Conservation (phyloP, 805 yeast species). For the Lachancea thermotolerans region DNA sequence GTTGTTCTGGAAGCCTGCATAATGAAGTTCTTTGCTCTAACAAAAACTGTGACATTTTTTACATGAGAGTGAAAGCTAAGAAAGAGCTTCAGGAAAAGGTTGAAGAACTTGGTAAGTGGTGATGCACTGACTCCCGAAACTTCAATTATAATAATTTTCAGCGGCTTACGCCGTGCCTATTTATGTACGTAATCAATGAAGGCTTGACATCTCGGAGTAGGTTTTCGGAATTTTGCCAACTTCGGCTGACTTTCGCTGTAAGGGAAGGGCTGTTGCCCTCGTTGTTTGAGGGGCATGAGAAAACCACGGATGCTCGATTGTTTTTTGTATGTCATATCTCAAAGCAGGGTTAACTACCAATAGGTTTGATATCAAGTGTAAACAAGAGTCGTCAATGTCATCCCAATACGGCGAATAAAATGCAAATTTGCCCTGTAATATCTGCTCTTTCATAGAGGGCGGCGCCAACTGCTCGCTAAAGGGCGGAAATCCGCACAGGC, state of each 20-base stretch:
- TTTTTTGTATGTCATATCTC: slow-evolving; percentile 77
- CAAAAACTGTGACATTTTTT: slow-evolving; percentile 95
- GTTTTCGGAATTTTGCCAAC: slow-evolving; percentile 32
- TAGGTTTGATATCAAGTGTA: slow-evolving; percentile 59
- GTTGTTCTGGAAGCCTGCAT: slow-evolving; percentile 93
- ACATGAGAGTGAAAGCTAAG: slow-evolving; percentile 69
- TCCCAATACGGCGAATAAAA: slow-evolving; percentile 81
- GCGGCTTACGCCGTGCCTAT: no score
- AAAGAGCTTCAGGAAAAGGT: slow-evolving; percentile 37
- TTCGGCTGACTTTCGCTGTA: slow-evolving; percentile 26
- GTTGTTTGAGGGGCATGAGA: slow-evolving; percentile 7
- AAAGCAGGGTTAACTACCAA: slow-evolving; percentile 58
- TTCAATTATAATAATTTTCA: neutral
- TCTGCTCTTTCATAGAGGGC: slow-evolving; percentile 71
- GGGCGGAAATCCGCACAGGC: slow-evolving; percentile 81
- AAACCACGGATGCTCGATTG: slow-evolving; percentile 87
- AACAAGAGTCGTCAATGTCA: slow-evolving; percentile 52
- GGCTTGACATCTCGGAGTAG: slow-evolving; percentile 29
- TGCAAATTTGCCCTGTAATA: slow-evolving; percentile 57
- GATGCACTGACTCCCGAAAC: neutral
- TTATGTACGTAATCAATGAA: neutral
- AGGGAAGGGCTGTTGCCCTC: slow-evolving; percentile 9
- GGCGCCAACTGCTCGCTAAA: slow-evolving; percentile 79
- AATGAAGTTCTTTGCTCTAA: slow-evolving; percentile 94
- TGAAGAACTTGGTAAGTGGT: slow-evolving; percentile 37